Percentiles rank a stretch among this genome's conserved stretches.
phyloP scores from a whole-genome alignment of 805 yeast genomes.

The Candida xiaguanensis region DNA sequence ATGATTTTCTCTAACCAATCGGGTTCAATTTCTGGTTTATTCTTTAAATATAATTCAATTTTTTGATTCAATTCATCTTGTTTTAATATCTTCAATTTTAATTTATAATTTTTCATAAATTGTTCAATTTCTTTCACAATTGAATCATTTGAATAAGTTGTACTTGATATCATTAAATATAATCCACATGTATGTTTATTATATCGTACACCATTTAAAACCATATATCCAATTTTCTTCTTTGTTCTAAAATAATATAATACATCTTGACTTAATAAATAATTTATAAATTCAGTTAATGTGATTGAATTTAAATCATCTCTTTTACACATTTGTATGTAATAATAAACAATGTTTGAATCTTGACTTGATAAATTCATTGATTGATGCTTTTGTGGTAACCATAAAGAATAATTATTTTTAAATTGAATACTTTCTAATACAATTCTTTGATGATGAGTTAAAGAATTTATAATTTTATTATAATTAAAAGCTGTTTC shows the following conservation, averaged over 20 bases:
- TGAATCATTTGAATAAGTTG: constrained; percentile 35
- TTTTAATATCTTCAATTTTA: constrained; percentile 21
- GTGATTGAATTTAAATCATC: constrained; percentile 29
- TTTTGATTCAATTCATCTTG: constrained; percentile 31
- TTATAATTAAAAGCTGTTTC: constrained; percentile 11
- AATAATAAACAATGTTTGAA: constrained; percentile 50
- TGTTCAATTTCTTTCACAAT: constrained; percentile 47
- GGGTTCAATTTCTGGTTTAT: constrained; percentile 37
- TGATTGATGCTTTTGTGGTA: constrained; percentile 18
- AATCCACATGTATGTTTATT: constrained; percentile 54
- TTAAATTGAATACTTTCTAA: background rate
- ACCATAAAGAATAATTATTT: constrained; percentile 33
- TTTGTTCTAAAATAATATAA: constrained; percentile 49
- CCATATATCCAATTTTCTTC: constrained; percentile 60
- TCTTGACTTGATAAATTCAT: constrained; percentile 39
- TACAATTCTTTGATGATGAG: constrained; percentile 18
- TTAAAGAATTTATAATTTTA: constrained; percentile 19
- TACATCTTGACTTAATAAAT: constrained; percentile 42
- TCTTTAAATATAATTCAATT: constrained; percentile 33
- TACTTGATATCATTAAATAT: constrained; percentile 56
- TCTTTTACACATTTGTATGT: constrained; percentile 55
- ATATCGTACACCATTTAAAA: constrained; percentile 53
- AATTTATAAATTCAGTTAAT: constrained; percentile 45
- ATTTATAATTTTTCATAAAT: constrained; percentile 42
- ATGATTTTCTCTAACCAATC: constrained; percentile 47